Conservation (phyloP, 1,139 yeast genomes). For the Ashbya aceris region DNA sequence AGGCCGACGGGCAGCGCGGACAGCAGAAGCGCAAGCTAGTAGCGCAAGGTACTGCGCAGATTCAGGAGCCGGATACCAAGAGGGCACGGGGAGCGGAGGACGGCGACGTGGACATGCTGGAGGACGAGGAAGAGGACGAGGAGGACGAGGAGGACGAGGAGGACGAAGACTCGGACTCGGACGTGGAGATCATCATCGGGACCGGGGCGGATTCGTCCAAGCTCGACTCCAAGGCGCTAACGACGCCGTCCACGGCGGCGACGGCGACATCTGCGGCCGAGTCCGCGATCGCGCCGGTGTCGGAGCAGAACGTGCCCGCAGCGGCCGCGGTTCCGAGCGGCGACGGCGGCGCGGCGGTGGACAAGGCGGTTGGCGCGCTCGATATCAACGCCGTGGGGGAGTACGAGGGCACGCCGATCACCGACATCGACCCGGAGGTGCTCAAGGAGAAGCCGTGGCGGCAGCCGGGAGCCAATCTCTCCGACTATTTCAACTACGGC, state of each 20-base stretch:
- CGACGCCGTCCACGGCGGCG: conserved; percentile 28
- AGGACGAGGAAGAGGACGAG: background rate
- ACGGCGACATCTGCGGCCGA: conserved; percentile 21
- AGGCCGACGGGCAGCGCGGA: conserved; percentile 16
- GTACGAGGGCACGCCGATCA: conserved; percentile 73
- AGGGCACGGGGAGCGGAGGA: conserved; percentile 13
- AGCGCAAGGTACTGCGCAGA: conserved; percentile 12
- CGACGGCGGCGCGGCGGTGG: conserved; percentile 30
- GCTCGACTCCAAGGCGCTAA: conserved; percentile 25
- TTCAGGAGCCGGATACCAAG: conserved; percentile 10
- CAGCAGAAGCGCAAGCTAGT: conserved; percentile 27
- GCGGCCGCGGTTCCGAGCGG: conserved; percentile 20
- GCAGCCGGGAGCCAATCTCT: conserved; percentile 88
- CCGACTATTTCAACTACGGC: conserved; percentile 93
- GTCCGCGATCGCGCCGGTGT: conserved; percentile 20
- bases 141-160: conserved; percentile 32
- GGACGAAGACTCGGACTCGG: conserved; percentile 44
- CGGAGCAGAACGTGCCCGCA: conserved; percentile 13
- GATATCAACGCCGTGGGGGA: conserved; percentile 76
- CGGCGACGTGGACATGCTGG: conserved; percentile 5
- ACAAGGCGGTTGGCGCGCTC: conserved; percentile 35
- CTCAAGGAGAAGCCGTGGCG: conserved; percentile 96
- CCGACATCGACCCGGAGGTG: conserved; percentile 73
- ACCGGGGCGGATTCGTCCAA: conserved; percentile 33
- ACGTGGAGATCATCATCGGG: conserved; percentile 55